Evolutionary conservation across 768 basidiomycete genomes (phyloP).

Genomic region (Boletus rubropictus): DNA sequence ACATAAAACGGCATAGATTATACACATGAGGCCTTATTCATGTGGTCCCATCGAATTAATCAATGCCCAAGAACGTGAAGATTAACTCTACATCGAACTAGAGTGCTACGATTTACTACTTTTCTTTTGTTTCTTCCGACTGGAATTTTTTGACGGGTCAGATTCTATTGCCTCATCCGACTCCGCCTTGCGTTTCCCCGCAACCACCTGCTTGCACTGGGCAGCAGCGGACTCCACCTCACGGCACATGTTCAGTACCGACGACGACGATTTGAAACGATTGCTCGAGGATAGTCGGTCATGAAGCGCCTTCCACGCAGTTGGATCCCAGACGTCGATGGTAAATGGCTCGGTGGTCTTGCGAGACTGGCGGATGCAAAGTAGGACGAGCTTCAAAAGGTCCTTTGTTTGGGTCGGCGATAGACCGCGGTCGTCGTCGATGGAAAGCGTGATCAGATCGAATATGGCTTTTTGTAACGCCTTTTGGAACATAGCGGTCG

Average conservation of each 20-base stretch:
- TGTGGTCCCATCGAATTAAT: not conserved
- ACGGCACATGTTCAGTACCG: slow-evolving; percentile 56
- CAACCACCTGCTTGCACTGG: slow-evolving; percentile 4
- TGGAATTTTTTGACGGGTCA: slow-evolving; percentile 33
- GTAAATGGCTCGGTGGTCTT: slow-evolving; percentile 38
- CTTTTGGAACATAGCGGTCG: slow-evolving; percentile 41
- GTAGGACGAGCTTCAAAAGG: slow-evolving; percentile 64
- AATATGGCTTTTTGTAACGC: slow-evolving; percentile 46
- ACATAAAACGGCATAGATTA: not conserved
- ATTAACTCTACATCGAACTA: not conserved
- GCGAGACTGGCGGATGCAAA: slow-evolving; percentile 56
- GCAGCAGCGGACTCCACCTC: slow-evolving; percentile 43
- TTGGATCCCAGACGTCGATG: slow-evolving; percentile 51
- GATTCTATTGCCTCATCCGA: slow-evolving; percentile 23
- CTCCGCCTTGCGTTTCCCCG: slow-evolving; percentile 37
- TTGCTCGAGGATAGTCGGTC: slow-evolving; percentile 42
- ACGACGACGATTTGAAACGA: slow-evolving; percentile 59
- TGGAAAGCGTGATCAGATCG: slow-evolving; percentile 42
- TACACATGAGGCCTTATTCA: not conserved
- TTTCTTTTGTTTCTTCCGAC: slow-evolving; percentile 44
- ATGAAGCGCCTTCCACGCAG: slow-evolving; percentile 49
- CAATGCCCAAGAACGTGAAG: not conserved
- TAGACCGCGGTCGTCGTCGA: slow-evolving; percentile 40
- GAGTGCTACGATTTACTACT: slow-evolving; percentile 22
- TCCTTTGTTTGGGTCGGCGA: slow-evolving; percentile 71